phyloP scores from a whole-genome alignment of 2,329 filamentous ascomycete species.

The Penicillium nordicum region DNA sequence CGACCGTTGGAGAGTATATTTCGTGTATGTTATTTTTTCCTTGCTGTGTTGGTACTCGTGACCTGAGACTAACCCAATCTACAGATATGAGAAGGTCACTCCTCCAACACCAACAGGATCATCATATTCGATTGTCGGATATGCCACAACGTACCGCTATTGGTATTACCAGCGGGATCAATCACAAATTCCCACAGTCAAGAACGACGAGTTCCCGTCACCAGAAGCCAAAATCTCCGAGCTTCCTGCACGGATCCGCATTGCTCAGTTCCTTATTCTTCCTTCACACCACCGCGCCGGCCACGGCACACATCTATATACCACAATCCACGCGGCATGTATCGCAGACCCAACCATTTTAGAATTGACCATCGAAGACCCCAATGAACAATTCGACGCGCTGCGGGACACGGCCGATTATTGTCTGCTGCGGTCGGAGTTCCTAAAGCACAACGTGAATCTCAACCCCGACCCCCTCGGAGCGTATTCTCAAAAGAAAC shows the following conservation, averaged over 20 bases:
- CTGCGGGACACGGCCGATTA: conserved; percentile 63
- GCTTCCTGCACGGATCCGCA: conserved; percentile 72
- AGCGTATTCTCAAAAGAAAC: conserved; percentile 33
- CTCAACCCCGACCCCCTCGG: conserved; percentile 46
- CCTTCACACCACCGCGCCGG: conserved; percentile 81
- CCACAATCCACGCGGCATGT: conserved; percentile 69
- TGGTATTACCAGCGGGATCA: conserved; percentile 54
- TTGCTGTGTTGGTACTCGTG: background rate
- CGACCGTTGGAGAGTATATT: conserved; percentile 87
- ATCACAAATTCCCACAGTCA: conserved; percentile 39
- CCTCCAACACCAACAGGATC: conserved; percentile 47
- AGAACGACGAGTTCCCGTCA: conserved; percentile 45
- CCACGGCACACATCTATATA: conserved; percentile 77
- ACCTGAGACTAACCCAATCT: conserved; percentile 16
- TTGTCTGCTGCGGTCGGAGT: conserved; percentile 52
- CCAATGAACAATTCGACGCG: conserved; percentile 67
- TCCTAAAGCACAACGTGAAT: conserved; percentile 47
- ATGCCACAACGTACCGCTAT: conserved; percentile 85
- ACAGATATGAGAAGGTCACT: conserved; percentile 54
- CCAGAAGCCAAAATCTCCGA: conserved; percentile 51
- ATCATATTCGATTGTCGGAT: conserved; percentile 81
- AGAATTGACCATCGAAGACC: conserved; percentile 91
- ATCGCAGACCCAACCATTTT: conserved; percentile 64
- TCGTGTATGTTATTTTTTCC: conserved; percentile 56
- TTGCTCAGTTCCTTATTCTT: conserved; percentile 90